Conservation (phyloP, 2,329 filamentous ascomycete species). For the Meredithiella fracta region DNA sequence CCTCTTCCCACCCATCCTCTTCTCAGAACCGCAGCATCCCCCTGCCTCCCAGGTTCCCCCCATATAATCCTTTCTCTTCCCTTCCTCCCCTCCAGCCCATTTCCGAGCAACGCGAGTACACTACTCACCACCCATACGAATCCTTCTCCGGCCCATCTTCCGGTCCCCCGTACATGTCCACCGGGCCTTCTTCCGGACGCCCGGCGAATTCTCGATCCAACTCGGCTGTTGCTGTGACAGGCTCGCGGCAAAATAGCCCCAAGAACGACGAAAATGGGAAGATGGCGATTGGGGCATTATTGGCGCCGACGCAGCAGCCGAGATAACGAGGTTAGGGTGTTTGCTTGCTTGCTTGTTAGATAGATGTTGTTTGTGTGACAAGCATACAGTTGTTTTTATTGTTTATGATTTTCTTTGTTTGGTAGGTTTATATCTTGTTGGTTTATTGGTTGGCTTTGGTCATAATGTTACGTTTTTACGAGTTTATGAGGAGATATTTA, state of each 20-base stretch:
- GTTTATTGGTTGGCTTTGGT: neutral
- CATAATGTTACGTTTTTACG: neutral
- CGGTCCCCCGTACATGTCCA: neutral
- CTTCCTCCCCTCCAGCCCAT: too few relatives aligned
- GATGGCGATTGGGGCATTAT: slow-evolving; percentile 8
- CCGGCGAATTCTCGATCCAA: neutral
- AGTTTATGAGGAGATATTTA: neutral
- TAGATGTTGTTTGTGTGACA: neutral
- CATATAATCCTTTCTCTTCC: too few relatives aligned
- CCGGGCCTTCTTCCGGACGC: neutral
- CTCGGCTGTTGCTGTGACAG: neutral
- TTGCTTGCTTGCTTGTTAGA: too few relatives aligned
- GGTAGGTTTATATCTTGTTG: neutral
- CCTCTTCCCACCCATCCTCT: too few relatives aligned
- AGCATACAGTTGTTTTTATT: neutral
- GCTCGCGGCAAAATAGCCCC: neutral
- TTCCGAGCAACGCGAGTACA: too few relatives aligned
- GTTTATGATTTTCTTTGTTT: neutral
- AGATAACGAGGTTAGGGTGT: too few relatives aligned
- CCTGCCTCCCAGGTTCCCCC: too few relatives aligned
- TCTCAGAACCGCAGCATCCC: too few relatives aligned
- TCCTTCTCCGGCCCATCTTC: neutral
- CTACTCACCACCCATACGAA: neutral
- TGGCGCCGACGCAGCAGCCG: neutral
- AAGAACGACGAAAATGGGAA: neutral